Evolutionary conservation across 2,329 filamentous ascomycete species (phyloP), one percentile per base, ranked within the genome.

Genomic region (Fusarium dlaminii): DNA sequence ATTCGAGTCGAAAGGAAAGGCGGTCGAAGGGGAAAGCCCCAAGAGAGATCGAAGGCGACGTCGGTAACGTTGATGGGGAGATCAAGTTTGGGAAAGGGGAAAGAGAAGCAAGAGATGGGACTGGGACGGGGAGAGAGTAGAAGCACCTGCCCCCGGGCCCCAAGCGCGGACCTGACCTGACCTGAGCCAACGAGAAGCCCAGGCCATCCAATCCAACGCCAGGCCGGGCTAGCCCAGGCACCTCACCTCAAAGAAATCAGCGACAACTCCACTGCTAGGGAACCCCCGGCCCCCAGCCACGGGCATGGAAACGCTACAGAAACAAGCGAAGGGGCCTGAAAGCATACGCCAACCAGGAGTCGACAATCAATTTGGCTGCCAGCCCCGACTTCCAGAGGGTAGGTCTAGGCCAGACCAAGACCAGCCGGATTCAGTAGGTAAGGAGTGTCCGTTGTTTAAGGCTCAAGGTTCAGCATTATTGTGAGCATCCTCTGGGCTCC

Each of bases 21-120:
- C 72, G 70, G 60, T 72, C 72, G 72, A 74, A 74, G 64, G 72
- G 68, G 65, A 66, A 45, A 55, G 52, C 72, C 73, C 65, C 69
- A 51, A 60, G 49, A 66, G 60, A 65, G 57, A 73, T 59, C 68
- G 64, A 74, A 68, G 66, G 70, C 62, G 66, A 60, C 43, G 62
- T 70, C 66, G 66, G 66, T 69, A 64, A 74, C 68, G 73, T 75
- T 73, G 73, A 77, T 75, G 73, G 65, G 68, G 64, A 73, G 74
- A 75, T 66, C 68, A 70, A 70, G 76, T 70, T 74, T 74, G 49
- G 73, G 68, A 78, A 78, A 71, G 75, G 76, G 75, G 69, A 75
- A 74, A 75, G 68, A 58, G 65, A 68, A 68, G 65, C 63, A 68
- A 49, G 42, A 64, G 48, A 61, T 39, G 58, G 51, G 65, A 67